These are phyloP conservation scores for Corymbia maculata DNA, from an alignment of 345 rosid species.

Conservation along the genomic window DNA sequence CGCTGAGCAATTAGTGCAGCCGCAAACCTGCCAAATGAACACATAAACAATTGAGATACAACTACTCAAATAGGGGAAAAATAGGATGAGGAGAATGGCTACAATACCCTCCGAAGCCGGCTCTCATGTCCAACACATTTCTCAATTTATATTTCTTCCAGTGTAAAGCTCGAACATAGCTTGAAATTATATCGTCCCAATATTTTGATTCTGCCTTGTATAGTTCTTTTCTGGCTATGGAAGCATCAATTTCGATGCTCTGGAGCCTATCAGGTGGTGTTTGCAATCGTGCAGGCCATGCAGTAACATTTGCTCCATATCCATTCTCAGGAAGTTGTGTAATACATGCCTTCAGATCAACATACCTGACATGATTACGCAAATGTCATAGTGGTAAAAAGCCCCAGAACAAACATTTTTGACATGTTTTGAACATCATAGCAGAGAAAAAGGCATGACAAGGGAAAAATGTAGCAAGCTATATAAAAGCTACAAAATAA, in stretches of 20 bases:
- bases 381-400: neutral
- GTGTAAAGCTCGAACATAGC: slow-evolving; percentile 64
- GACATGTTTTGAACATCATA: neutral
- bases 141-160: slow-evolving; percentile 83
- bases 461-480: neutral
- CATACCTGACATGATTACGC: slow-evolving; percentile 42
- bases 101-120: slow-evolving; percentile 89
- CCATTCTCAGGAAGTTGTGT: slow-evolving; percentile 75
- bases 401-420: neutral
- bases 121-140: slow-evolving; percentile 98
- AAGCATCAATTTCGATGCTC: slow-evolving; percentile 75
- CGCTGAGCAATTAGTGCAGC: slow-evolving; percentile 66
- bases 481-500: neutral
- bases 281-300: slow-evolving; percentile 82
- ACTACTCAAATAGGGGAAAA: slow-evolving; percentile 1
- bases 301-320: slow-evolving; percentile 60
- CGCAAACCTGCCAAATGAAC: slow-evolving; percentile 60
- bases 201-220: slow-evolving; percentile 83
- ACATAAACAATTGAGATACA: neutral
- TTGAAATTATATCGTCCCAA: slow-evolving; percentile 73
- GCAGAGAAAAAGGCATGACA: neutral
- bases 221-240: slow-evolving; percentile 82
- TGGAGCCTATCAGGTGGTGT: slow-evolving; percentile 87
- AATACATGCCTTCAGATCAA: slow-evolving; percentile 80
- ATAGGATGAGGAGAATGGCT: neutral